Evolutionary conservation across 495 filamentous ascomycete genomes (phyloP).

Genomic region (Elasticomyces elasticus): DNA sequence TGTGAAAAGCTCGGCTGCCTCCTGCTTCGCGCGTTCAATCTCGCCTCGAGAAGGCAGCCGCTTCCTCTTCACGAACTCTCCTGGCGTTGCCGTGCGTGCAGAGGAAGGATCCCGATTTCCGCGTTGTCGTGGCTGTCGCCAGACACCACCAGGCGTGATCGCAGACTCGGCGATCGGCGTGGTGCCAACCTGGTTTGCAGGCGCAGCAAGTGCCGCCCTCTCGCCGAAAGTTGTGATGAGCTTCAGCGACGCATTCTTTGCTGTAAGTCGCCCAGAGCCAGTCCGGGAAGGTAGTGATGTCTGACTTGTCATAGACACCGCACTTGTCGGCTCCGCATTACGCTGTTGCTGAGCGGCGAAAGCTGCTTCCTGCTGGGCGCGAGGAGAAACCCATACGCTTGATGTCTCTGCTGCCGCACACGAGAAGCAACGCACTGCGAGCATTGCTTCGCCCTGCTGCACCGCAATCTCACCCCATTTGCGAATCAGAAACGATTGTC

Average conservation of each 20-base stretch:
- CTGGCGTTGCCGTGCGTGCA: conserved; percentile 64
- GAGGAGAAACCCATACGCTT: conserved; percentile 77
- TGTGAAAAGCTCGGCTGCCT: conserved; percentile 10
- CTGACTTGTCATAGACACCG: conserved; percentile 30
- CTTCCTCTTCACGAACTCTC: conserved; percentile 49
- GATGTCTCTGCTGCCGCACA: conserved; percentile 37
- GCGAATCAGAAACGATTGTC: conserved; percentile 73
- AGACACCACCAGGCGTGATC: conserved; percentile 59
- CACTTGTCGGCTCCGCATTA: conserved; percentile 9
- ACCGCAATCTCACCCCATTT: conserved; percentile 94
- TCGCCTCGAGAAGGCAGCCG: conserved; percentile 82
- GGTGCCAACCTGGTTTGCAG: conserved; percentile 53
- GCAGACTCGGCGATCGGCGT: conserved; percentile 94
- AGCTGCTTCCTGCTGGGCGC: conserved; percentile 55
- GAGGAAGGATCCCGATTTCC: conserved; percentile 48
- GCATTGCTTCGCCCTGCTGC: conserved; percentile 71
- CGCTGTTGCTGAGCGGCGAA: conserved; percentile 32
- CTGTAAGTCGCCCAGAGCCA: conserved; percentile 28
- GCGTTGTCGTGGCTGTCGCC: conserved; percentile 33
- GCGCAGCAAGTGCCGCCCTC: conserved; percentile 46
- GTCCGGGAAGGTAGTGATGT: conserved; percentile 29
- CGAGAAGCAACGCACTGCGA: conserved; percentile 74
- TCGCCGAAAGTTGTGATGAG: conserved; percentile 73
- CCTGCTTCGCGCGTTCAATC: conserved; percentile 34
- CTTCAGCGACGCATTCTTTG: conserved; percentile 79